Percentiles rank a stretch among this genome's conserved stretches.
These are phyloP conservation scores for Monosporascus sp. DNA, from an alignment of 2,329 filamentous ascomycete genomes.

Conservation along the genomic window DNA sequence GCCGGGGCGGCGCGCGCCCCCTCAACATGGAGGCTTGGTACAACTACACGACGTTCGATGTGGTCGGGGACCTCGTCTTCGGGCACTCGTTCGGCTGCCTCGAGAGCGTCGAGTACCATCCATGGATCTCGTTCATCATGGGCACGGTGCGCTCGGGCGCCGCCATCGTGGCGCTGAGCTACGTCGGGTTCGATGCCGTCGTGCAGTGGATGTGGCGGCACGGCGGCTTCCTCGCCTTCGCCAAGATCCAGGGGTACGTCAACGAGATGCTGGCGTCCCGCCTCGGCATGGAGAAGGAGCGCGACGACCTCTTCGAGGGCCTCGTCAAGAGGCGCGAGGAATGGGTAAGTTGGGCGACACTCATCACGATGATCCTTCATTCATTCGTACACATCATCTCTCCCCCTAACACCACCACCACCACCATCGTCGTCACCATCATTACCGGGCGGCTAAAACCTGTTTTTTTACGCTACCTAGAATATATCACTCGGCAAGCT, in stretches of 20 bases:
- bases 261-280: constrained; percentile 15
- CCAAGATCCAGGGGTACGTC: constrained; percentile 11
- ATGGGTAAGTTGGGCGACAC: constrained; percentile 17
- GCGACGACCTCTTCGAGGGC: constrained; percentile 27
- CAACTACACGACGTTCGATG: constrained; percentile 28
- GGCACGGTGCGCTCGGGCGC: constrained; percentile 22
- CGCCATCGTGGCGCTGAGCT: constrained; percentile 12
- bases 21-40: constrained; percentile 33
- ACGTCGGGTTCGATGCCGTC: constrained; percentile 15
- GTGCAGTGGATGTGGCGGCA: constrained; percentile 15
- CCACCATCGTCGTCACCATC: too few species aligned
- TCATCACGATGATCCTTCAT: too few species aligned
- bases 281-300: not conserved
- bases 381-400: too few species aligned
- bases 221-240: constrained; percentile 7
- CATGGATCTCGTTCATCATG: constrained; percentile 30
- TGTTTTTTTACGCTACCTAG: constrained; percentile 4
- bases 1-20: constrained; percentile 14
- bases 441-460: too few species aligned
- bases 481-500: constrained; percentile 21
- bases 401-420: too few species aligned
- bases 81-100: constrained; percentile 38
- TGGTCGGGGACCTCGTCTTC: constrained; percentile 30
- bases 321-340: constrained; percentile 26
- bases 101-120: constrained; percentile 18